Evolutionary conservation across 345 rosid genomes (phyloP).

Genomic region (Hibiscus trionum): DNA sequence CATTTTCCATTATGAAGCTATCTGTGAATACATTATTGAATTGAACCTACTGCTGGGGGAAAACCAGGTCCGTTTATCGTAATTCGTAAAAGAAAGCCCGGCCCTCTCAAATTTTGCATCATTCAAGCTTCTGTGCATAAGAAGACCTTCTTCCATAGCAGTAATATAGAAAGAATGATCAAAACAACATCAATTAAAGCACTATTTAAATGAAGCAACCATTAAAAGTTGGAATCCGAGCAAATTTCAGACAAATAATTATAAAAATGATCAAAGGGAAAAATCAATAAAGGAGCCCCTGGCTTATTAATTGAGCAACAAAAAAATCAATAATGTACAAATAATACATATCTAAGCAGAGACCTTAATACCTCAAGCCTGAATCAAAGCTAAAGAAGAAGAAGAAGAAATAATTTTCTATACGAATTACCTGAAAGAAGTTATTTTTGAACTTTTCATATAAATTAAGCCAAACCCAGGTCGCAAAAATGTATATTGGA

Average conservation of each 20-base stretch:
- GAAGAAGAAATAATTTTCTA: not conserved
- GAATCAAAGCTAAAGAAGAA: not conserved
- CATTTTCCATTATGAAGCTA: conserved; percentile 4
- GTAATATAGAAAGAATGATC: not conserved
- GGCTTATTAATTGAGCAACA: not conserved
- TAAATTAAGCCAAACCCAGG: not conserved
- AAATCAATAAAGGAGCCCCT: not conserved
- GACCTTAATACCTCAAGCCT: not conserved
- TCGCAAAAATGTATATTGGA: not conserved
- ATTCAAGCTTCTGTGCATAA: not conserved
- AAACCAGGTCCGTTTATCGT: not conserved
- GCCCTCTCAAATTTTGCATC: not conserved
- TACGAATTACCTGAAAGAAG: not conserved
- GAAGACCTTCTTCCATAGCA: not conserved
- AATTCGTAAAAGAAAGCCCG: not conserved
- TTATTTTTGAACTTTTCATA: not conserved
- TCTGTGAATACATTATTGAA: not conserved
- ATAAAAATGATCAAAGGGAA: not conserved
- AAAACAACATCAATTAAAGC: not conserved
- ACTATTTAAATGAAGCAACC: not conserved
- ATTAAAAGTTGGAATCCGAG: not conserved
- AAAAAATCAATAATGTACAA: not conserved
- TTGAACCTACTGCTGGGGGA: not conserved
- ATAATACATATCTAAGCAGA: not conserved
- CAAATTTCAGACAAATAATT: no score